These are phyloP conservation scores for Verbena officinalis DNA, from an alignment of 257 asterid species.

Conservation along the genomic window DNA sequence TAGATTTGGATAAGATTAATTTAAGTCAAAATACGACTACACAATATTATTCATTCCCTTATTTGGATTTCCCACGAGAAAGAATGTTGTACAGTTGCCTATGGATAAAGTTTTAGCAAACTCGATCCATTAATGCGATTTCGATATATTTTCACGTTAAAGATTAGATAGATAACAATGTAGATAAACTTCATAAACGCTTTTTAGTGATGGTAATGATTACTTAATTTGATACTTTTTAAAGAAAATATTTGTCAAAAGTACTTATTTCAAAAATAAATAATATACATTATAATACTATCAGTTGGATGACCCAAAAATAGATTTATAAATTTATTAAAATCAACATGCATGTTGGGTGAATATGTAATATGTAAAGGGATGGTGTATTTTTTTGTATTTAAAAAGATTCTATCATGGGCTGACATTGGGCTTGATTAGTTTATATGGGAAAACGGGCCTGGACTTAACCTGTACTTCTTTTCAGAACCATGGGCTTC, in stretches of 20 bases:
- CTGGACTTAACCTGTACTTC: not conserved
- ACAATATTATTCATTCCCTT: not conserved
- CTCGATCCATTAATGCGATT: not conserved
- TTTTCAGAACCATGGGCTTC: not conserved
- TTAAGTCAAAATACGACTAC: slow-evolving; percentile 17
- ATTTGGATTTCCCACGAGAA: not conserved
- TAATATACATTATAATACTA: no score
- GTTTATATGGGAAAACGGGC: no score
- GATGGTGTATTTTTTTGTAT: no score
- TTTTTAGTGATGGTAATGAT: not conserved
- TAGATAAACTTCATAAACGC: not conserved
- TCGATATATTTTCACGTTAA: not conserved
- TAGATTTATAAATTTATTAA: no score
- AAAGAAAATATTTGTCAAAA: no score
- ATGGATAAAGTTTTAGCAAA: slow-evolving; percentile 12
- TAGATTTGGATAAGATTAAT: slow-evolving; percentile 25
- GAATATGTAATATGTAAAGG: no score
- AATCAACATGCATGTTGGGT: no score
- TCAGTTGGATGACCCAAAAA: no score
- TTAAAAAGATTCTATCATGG: no score
- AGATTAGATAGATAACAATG: not conserved
- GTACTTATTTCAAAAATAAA: no score
- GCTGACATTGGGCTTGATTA: not conserved
- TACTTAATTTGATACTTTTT: not conserved
- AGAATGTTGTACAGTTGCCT: not conserved